phyloP scores from a whole-genome alignment of 108 stramenopile genomes.

The Nitzschia sp. region DNA sequence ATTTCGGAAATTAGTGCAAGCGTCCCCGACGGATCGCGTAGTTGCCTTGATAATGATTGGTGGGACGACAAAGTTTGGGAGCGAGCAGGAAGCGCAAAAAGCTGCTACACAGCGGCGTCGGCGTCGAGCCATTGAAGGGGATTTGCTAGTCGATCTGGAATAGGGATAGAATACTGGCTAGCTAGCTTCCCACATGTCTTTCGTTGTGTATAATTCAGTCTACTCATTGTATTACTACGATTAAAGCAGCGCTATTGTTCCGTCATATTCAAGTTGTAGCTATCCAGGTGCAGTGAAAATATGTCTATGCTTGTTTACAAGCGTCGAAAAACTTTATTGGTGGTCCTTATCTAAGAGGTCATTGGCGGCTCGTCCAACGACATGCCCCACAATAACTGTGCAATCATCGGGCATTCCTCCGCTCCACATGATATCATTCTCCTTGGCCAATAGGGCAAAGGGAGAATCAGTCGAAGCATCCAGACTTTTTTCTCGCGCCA shows the following conservation, averaged over 20 bases:
- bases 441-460: constrained; percentile 95
- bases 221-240: too few species aligned
- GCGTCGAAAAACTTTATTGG: too few species aligned
- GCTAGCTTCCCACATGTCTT: too few species aligned
- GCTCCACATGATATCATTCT: constrained; percentile 98
- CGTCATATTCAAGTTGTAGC: too few species aligned
- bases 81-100: constrained; percentile 5
- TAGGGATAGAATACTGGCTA: too few species aligned
- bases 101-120: neutral
- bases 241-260: too few species aligned
- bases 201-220: too few species aligned
- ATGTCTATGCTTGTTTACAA: too few species aligned
- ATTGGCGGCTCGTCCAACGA: constrained; percentile 61
- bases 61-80: constrained; percentile 6
- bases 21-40: constrained; percentile 54
- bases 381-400: constrained; percentile 89
- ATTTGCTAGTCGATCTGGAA: constrained; percentile 16
- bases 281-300: too few species aligned
- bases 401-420: constrained; percentile 97
- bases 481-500: constrained; percentile 86
- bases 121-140: constrained; percentile 15
- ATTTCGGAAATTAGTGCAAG: constrained; percentile 63
- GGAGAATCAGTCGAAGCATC: constrained; percentile 84
- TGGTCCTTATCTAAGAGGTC: constrained; percentile 22
- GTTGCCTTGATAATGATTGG: constrained; percentile 82